Conservation (phyloP, 2,329 filamentous ascomycete genomes). For the Aspergillus puulaauensis region DNA sequence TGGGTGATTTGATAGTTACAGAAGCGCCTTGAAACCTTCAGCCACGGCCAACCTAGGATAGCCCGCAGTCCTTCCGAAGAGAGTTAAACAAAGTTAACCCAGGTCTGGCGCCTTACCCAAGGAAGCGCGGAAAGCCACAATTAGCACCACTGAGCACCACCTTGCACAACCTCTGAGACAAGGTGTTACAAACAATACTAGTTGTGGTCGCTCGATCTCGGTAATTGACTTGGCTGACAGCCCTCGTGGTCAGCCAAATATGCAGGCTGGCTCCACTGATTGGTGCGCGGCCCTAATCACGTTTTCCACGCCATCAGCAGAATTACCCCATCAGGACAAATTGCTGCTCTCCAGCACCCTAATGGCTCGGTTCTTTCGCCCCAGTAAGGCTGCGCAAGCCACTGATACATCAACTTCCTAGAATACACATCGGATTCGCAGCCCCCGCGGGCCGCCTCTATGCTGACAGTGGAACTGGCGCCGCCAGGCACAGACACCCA, state of each 20-base stretch:
- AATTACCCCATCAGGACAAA: neutral
- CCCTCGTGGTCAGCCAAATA: conserved; percentile 24
- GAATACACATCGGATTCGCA: neutral
- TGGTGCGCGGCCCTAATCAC: conserved; percentile 16
- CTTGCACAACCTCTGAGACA: neutral
- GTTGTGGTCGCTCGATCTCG: neutral
- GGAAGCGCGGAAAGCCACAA: neutral
- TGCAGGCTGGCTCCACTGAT: conserved; percentile 17
- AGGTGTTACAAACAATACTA: conserved; percentile 16
- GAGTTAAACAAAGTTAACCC: neutral
- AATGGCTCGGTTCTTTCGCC: conserved; percentile 13
- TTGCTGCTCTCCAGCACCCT: neutral
- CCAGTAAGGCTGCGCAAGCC: conserved; percentile 22
- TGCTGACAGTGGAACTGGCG: neutral
- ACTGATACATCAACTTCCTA: neutral
- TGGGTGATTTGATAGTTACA: neutral
- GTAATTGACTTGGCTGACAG: conserved; percentile 8
- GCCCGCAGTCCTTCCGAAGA: conserved; percentile 8
- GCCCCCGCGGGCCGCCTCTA: neutral
- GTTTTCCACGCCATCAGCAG: conserved; percentile 10
- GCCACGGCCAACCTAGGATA: neutral
- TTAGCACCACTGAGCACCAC: neutral
- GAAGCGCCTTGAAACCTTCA: neutral
- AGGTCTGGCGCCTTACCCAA: conserved; percentile 8
- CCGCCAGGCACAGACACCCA: neutral